Base-by-base conservation (phyloP, 2,329 filamentous ascomycete species). In the Penicillium glabrum region DNA sequence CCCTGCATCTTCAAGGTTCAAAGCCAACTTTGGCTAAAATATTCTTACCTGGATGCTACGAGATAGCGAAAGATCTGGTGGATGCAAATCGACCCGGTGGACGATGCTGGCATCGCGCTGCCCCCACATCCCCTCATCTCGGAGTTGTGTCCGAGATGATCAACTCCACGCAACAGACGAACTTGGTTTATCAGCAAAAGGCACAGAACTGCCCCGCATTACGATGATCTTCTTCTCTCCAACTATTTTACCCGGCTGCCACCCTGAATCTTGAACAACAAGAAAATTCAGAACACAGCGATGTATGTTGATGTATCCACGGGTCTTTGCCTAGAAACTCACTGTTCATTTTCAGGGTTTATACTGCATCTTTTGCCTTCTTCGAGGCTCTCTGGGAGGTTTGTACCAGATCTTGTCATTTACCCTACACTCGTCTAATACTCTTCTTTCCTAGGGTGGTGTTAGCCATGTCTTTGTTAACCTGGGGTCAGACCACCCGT, bases 331-430 rank as follows among this genome's bases (percentile, higher is more conserved):
- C 6, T 23, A 14, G 1, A 23, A 47, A 5, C 13, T 31, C n/a
- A 23, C n/a, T 47, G 11, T 23, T 19, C 23, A 27, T 26, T 19
- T 26, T 16, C 26, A 49, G 72, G 72, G 67, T 67, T 31, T 82
- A 93, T 71, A 93, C 90, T 9, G 85, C 90, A 13, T 91, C 89
- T 0, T 90, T 87, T 67, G 90, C 89, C 72, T 92, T 93, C 74
- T 29, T 46, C 19, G 45, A 46, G 78, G 88, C 89, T 31, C 78
- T 93, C 46, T 91, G 87, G 86, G 88, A 91, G 74, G 83, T 84
- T 69, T 82, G 82, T 74, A n/a, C 14, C 65, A 45, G 9, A 10
- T 3, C 37, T 13, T 10, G 14, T 14, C n/a, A 9, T 24, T 39
- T 26, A 5, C 3, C 9, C 19, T 9, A 19, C 1, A 8, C 29